Base-by-base conservation (phyloP, 306 rosid species). In the Begonia peltatifolia region DNA sequence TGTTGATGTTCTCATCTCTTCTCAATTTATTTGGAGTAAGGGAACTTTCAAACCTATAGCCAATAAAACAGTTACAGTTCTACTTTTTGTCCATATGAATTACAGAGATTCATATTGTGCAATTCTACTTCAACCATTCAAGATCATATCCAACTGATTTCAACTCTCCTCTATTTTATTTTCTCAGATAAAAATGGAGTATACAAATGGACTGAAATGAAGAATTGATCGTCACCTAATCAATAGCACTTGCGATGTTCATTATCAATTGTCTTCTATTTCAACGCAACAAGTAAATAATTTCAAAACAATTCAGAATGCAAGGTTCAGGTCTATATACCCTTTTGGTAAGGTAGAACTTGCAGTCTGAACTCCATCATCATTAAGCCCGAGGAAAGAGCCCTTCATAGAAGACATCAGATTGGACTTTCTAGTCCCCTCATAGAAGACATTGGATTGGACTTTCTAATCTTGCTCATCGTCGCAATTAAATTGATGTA, bases 41-140 rank as follows among this genome's bases (percentile, higher is more conserved):
- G 53, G 63, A 55, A 14, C 65, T 52, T 56, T 74, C 87, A 58
- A 66, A 66, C 25, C 61, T 71, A 58, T 35, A 65, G 80, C 97
- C 83, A 41, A 16, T 58, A 56, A 66, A 62, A 46, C 15, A 46
- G 46, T 52, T 58, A 50, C 35, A 6, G 2, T 25, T 25, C 4
- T 6, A 25, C 2, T 25, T 3, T 25, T 25, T 25, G 4, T 25
- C 35, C 35, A 25, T 25, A 25, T 25, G 35, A 25, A 25, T 25
- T 25, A 25, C 6, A 25, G 35, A 25, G 4, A 25, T 25, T 25
- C 4, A 25, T 25, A 3, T 3, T 25, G 35, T 25, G 35, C 35
- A 30, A 30, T 30, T 30, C 38, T 30, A 30, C 9, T 30, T 30
- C 38, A 4, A 30, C 38, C 3, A 30, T 30, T 30, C 38, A 30